Evolutionary conservation across 2,329 filamentous ascomycete species (phyloP), one percentile per base, ranked within the genome.

Genomic region (Chaetomiaceae sp.): DNA sequence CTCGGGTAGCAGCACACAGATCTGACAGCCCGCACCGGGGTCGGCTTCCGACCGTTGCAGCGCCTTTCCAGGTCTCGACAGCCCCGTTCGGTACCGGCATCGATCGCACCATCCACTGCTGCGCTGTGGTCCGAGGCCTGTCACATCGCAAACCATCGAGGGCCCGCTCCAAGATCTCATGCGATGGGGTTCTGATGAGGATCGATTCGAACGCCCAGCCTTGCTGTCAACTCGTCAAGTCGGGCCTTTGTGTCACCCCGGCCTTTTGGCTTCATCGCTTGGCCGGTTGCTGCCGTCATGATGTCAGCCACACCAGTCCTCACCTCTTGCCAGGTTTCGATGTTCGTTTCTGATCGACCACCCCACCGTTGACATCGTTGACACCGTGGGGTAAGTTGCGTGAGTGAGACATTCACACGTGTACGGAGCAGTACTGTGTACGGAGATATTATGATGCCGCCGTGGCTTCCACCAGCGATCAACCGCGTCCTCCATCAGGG

Each of bases 21-120:
- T 53, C 33, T 25, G 34, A 45, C 19, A 31, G 3, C 27, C 27
- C 27, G 14, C 15, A 19, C 29, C 29, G 22, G 43, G 22, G 34
- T 47, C 33, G 44, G 44, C 44, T 38, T 15, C 40, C 37, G 27
- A 38, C 53, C 43, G 39, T 51, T 53, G 47, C 45, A 46, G 42
- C 49, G 19, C 31, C 22, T 25, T 22, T 36, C 48, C 45, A 38
- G 55, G 51, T 46, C 51, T 20, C 33, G 53, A 33, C 15, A 11
- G 29, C 38, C 36, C 42, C 27, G 42, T 48, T 57, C 51, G 55
- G 55, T 57, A 54, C 55, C 55, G 47, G 38, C 47, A 40, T 54
- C 47, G 42, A 51, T 47, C 46, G 51, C 51, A 36, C 47, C 48
- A 54, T 20, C 51, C 47, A 27, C 39, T 46, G 23, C 45, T 20